phyloP scores from a whole-genome alignment of 345 rosid genomes.

The Corchorus capsularis region DNA sequence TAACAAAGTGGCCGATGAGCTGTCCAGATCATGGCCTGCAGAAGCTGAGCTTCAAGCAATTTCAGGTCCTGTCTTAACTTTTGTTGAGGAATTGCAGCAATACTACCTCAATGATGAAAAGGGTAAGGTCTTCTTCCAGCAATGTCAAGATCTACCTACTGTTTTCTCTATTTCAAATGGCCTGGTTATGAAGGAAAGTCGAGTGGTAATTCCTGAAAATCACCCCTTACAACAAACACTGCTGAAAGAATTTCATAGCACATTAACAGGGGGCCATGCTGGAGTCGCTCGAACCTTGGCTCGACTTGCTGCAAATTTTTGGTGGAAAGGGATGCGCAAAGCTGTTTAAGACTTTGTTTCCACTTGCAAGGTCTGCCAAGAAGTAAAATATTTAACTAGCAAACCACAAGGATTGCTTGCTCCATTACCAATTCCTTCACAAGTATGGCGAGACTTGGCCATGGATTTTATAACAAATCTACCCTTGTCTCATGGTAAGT shows the following conservation, averaged over 20 bases:
- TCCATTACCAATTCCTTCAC: not conserved
- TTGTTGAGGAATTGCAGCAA: not conserved
- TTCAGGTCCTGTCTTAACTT: not conserved
- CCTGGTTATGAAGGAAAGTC: no score
- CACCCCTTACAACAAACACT: no score
- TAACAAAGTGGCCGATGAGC: not conserved
- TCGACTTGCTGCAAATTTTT: no score
- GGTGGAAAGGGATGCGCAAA: no score
- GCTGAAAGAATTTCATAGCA: no score
- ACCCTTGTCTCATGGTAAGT: not conserved
- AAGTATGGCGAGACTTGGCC: not conserved
- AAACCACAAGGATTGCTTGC: not conserved
- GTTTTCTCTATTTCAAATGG: no score
- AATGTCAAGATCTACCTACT: not conserved
- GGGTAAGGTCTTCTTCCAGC: not conserved
- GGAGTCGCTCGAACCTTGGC: no score
- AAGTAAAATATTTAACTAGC: not conserved
- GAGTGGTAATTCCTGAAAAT: no score
- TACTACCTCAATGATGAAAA: not conserved
- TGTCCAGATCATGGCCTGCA: not conserved
- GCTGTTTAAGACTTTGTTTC: no score
- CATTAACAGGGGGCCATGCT: no score
- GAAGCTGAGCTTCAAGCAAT: not conserved
- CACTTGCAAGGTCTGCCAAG: not conserved
- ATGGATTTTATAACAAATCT: constrained; percentile 5